Evolutionary conservation across 768 basidiomycete species (phyloP), one percentile per base, ranked within the genome.

Genomic region (Amanita pseudoporphyria): DNA sequence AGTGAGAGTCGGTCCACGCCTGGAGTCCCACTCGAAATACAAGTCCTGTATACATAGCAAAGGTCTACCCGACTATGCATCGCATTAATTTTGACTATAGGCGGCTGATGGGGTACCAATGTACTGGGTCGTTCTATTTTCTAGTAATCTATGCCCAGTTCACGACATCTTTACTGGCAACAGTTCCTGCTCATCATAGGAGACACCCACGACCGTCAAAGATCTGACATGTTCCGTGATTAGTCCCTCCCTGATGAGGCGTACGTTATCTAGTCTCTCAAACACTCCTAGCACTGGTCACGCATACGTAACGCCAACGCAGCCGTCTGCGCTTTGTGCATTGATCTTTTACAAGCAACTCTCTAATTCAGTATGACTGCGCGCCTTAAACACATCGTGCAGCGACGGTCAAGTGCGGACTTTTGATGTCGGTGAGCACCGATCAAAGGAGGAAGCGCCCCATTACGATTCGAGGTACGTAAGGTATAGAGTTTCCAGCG

Each of bases 401-500:
- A 14, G 3, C 30, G 36, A 38, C 37, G 19, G 10, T 36, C 45
- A 46, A 36, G 30, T 33, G 13, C 24, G 19, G 32, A 5, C 10
- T 35, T 28, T 21, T 32, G n/a, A 33, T 31, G 18, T 26, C 13
- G n/a, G 45, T 35, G 9, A 13, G 32, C 24, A 26, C 30, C 36
- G 47, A 49, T 49, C 47, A 49, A 49, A 49, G 38, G 18, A 49
- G 39, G 47, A 41, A 39, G 22, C 6, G 28, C 24, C 32, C 35
- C 32, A 31, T 43, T 50, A 50, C 14, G 32, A 40, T 21, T 19
- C n/a, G 31, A 50, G 49, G 40, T 50, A 50, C 49, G 49, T 50
- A 50, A 50, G 30, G 13, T 16, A 30, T 10, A 30, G 43, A 43
- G 38, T 36, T 41, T 41, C 47, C 24, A 41, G 39, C 32, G 49